A percentile compares a stretch with the other conserved stretches of the same genome.
Conservation (phyloP, 2,329 filamentous ascomycete genomes). For the Calonectria pseudoturangicola region DNA sequence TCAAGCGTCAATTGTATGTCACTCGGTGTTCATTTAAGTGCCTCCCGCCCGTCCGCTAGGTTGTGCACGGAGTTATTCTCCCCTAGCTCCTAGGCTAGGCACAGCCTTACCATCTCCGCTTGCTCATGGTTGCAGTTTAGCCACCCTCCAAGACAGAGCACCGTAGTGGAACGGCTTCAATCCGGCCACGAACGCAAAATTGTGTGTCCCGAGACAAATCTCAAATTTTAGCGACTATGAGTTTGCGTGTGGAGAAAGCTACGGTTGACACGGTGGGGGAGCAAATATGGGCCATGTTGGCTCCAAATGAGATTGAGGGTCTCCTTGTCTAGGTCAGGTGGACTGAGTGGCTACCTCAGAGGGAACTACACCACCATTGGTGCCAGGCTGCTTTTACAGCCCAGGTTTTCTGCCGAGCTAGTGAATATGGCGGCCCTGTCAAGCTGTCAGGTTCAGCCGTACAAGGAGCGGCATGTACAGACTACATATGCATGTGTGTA, state of each 20-base stretch:
- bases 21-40: conserved; percentile 8
- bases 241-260: conserved; percentile 8
- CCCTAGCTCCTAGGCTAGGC: background rate
- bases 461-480: background rate
- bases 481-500: no score
- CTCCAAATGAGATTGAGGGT: conserved; percentile 32
- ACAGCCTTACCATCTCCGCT: conserved; percentile 22
- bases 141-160: conserved; percentile 7
- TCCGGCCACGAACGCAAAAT: conserved; percentile 39
- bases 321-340: conserved; percentile 13
- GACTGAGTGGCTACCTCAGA: conserved; percentile 1
- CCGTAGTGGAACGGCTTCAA: conserved; percentile 15
- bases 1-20: conserved; percentile 10
- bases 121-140: conserved; percentile 11
- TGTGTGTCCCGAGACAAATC: conserved; percentile 44
- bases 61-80: conserved; percentile 3
- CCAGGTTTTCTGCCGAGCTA: conserved; percentile 8
- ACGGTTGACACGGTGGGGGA: conserved; percentile 17
- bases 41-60: conserved; percentile 27
- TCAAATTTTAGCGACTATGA: background rate
- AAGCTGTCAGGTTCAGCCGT: conserved; percentile 26
- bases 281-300: conserved; percentile 12
- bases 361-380: conserved; percentile 8
- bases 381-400: background rate
- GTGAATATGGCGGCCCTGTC: background rate